Base-by-base conservation (phyloP, 176 grass and related monocot genomes). In the Microstegium vimineum region DNA sequence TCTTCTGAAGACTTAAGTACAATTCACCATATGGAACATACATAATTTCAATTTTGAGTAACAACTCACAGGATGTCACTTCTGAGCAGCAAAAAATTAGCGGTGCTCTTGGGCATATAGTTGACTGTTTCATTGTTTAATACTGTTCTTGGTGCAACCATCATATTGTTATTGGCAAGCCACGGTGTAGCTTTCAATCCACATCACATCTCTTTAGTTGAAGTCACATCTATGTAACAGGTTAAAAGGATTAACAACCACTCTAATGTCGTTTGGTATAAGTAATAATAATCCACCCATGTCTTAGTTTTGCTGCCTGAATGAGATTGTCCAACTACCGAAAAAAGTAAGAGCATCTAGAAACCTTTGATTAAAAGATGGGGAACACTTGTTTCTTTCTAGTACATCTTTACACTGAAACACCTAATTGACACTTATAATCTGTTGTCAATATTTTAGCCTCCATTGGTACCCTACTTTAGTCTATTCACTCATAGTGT, bases 331-430 rank as follows among this genome's bases (percentile, higher is more conserved):
- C 72, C 62, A 87, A 64, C 84, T 36, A 87, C 70, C 62, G 0
- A 32, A 88, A 88, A 91, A 82, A 70, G 78, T 70, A 66, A 41
- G 47, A 66, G 20, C 65, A 69, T 91, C 77, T 87, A 91, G 86
- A 87, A 87, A 47, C 77, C 76, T 79, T 86, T 85, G 33, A 30
- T 69, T 76, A 45, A 83, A 86, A 77, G 27, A 78, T 45, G 45
- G 64, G 17, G 17, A 82, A 13, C 27, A 43, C 16, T 5, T 56
- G 52, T 42, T 34, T 30, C 45, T 57, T 56, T 69, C 47, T 16
- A 37, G 10, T 10, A 57, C 32, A 77, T 13, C 34, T 86, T 85
- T 89, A 33, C 77, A 82, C 35, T 67, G 37, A 69, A 80, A 67
- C 62, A 45, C 35, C 26, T 43, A 15, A 61, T 15, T 67, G 35